A percentile compares a stretch with the other conserved stretches of the same genome.
phyloP scores from a whole-genome alignment of 208 protist genomes.

The Angomonas desouzai region DNA sequence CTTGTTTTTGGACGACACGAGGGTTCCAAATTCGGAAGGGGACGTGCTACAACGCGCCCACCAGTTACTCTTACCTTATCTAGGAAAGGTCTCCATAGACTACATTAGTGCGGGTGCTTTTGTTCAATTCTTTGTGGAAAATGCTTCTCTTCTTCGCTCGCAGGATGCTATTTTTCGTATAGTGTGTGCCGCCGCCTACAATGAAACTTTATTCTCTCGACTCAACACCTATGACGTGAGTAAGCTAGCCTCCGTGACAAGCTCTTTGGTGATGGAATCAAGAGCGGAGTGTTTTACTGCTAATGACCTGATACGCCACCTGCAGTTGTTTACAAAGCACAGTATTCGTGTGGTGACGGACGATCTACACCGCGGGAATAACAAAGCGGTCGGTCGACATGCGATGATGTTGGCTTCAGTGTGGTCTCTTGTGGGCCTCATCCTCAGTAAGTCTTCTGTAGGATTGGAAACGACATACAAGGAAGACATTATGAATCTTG shows the following conservation, averaged over 20 bases:
- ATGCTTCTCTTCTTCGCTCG: not conserved
- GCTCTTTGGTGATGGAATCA: not conserved
- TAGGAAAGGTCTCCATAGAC: not conserved
- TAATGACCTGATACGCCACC: not conserved
- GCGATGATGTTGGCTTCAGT: not conserved
- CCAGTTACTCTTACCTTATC: not conserved
- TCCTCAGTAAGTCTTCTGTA: not conserved
- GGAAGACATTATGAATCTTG: not conserved
- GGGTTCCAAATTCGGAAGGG: too few species aligned
- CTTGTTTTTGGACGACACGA: too few species aligned
- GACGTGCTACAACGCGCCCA: not conserved
- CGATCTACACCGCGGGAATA: not conserved
- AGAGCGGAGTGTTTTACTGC: not conserved
- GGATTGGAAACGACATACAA: not conserved
- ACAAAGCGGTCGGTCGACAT: not conserved
- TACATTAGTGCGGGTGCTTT: slow-evolving; percentile 10
- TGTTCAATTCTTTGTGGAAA: slow-evolving; percentile 1
- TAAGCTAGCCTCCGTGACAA: slow-evolving; percentile 5
- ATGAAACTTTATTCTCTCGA: not conserved
- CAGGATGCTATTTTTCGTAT: not conserved
- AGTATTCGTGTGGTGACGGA: not conserved
- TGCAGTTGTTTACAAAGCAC: not conserved
- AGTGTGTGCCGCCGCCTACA: not conserved
- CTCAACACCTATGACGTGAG: slow-evolving; percentile 17
- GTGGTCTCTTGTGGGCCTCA: not conserved